A percentile compares a stretch with the other conserved stretches of the same genome.
Conservation (phyloP, 805 yeast species). For the Myxozyma neglecta region DNA sequence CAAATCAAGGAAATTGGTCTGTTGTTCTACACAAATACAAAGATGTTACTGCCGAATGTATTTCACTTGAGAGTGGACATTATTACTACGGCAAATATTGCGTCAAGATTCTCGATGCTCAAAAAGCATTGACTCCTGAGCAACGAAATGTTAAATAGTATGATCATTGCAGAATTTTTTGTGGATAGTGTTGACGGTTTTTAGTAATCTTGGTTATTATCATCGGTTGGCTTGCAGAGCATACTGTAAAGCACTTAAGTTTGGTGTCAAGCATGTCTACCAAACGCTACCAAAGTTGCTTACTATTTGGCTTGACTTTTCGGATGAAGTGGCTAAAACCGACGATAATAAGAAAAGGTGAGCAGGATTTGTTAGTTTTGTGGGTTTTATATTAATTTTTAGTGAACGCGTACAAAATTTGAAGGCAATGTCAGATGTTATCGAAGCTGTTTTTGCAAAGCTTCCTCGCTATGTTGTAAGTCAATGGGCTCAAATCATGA, state of each 20-base stretch:
- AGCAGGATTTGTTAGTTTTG: background rate
- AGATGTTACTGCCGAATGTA: conserved; percentile 55
- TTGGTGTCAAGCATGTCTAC: conserved; percentile 65
- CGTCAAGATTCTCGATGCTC: conserved; percentile 73
- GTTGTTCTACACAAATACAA: conserved; percentile 70
- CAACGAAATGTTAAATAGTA: conserved; percentile 30
- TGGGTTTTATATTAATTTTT: conserved; percentile 1
- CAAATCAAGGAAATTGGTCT: conserved; percentile 77
- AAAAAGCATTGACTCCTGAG: conserved; percentile 44
- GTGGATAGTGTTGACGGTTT: conserved; percentile 11
- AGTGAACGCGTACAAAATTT: conserved; percentile 26
- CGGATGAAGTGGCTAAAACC: conserved; percentile 11
- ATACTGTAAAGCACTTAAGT: conserved; percentile 59
- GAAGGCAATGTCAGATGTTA: conserved; percentile 14
- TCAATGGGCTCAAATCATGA: background rate
- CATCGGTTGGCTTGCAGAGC: conserved; percentile 57
- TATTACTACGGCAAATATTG: conserved; percentile 78
- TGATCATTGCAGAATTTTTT: background rate
- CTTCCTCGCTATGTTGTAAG: conserved; percentile 50
- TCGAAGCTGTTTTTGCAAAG: conserved; percentile 44
- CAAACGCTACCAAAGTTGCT: conserved; percentile 82
- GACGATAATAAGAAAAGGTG: background rate
- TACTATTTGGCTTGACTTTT: conserved; percentile 85
- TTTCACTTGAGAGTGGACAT: conserved; percentile 73
- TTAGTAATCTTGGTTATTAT: conserved; percentile 43